These are phyloP conservation scores for Leccinum angustisporum DNA, from an alignment of 1,284 basidiomycete genomes.

Conservation along the genomic window DNA sequence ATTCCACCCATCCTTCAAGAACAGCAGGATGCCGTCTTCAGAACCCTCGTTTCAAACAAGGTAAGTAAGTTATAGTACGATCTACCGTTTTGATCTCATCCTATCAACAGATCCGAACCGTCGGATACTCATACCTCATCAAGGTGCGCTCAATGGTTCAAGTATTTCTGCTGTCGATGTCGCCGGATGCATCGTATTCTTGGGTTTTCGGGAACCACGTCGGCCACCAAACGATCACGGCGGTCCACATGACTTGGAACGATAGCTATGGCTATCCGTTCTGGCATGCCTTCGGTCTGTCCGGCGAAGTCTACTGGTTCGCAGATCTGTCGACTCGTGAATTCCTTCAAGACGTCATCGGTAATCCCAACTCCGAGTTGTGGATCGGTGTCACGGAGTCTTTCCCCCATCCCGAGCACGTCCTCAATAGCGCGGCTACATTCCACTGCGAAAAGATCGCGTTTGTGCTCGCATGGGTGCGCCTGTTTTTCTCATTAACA, in stretches of 20 bases:
- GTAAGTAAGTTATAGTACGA: background rate
- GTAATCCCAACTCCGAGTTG: background rate
- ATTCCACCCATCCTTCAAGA: background rate
- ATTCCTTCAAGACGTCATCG: background rate
- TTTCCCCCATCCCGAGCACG: background rate
- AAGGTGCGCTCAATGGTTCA: background rate
- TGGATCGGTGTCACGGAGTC: background rate
- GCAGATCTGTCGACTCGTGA: background rate
- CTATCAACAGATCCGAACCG: background rate
- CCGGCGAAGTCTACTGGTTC: background rate
- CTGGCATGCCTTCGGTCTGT: background rate
- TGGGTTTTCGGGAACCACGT: background rate
- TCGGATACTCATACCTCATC: background rate
- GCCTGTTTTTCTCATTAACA: background rate
- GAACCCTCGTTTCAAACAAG: background rate
- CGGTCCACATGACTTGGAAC: background rate
- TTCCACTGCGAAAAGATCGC: background rate
- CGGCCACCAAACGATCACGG: background rate
- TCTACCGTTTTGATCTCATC: background rate
- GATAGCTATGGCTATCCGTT: background rate
- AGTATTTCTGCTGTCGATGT: background rate
- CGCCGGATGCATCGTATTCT: background rate
- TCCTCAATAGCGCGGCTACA: background rate
- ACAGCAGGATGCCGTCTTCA: background rate
- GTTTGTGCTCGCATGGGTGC: background rate